phyloP scores from a whole-genome alignment of 352 stramenopile genomes.

The Globisporangium nagaii region DNA sequence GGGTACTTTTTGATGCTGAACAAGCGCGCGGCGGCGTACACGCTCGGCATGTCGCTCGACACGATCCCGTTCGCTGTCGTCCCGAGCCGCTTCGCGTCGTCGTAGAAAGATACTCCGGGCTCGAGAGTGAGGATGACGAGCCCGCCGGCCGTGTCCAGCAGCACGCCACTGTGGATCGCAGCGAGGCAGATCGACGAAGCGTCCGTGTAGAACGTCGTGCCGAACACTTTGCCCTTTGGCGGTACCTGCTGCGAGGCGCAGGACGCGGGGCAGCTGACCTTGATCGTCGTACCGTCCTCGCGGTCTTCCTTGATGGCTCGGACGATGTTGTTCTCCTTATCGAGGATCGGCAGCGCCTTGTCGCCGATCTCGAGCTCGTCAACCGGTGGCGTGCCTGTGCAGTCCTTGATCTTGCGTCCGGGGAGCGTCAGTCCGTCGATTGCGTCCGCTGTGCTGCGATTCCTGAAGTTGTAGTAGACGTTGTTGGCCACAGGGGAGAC shows the following conservation, averaged over 20 bases:
- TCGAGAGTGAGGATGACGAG: conserved; percentile 76
- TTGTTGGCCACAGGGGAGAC: conserved; percentile 80
- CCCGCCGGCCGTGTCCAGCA: conserved; percentile 35
- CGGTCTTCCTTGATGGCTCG: conserved; percentile 72
- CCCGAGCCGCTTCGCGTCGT: conserved; percentile 16
- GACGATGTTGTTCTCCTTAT: conserved; percentile 13
- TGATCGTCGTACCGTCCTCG: conserved; percentile 86
- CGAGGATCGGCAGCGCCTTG: conserved; percentile 31
- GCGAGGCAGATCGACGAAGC: conserved; percentile 87
- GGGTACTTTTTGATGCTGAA: conserved; percentile 53
- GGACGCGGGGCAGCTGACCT: conserved; percentile 61
- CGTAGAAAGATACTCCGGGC: conserved; percentile 33
- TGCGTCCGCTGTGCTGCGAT: conserved; percentile 32
- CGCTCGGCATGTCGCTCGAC: conserved; percentile 35
- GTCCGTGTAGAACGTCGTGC: conserved; percentile 82
- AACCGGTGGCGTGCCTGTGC: conserved; percentile 85
- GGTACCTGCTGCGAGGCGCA: conserved; percentile 29
- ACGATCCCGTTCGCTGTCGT: conserved; percentile 53
- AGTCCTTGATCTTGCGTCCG: conserved; percentile 85
- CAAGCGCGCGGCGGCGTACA: conserved; percentile 34
- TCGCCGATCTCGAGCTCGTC: conserved; percentile 77
- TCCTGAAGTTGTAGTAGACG: conserved; percentile 91
- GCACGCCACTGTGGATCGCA: conserved; percentile 85
- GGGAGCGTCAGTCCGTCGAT: conserved; percentile 40
- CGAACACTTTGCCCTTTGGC: conserved; percentile 34